Evolutionary conservation across 108 stramenopile species (phyloP).

Genomic region (Discostella stelligeroides): DNA sequence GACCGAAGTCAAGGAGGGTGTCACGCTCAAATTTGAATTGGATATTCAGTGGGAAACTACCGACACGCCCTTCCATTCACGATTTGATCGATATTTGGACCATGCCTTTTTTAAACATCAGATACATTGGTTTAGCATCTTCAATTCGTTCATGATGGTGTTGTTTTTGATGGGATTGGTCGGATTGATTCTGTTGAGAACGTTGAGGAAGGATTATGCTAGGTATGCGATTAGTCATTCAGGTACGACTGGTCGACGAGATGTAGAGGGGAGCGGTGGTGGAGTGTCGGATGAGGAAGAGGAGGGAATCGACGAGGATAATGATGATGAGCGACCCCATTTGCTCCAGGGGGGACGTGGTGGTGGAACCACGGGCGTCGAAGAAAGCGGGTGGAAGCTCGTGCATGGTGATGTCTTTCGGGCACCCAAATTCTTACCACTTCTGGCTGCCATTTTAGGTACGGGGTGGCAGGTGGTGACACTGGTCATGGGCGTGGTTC

Average conservation of each 20-base stretch:
- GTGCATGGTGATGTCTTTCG: constrained; percentile 99
- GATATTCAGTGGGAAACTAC: constrained; percentile 82
- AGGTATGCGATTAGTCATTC: constrained; percentile 79
- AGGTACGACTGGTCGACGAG: constrained; percentile 25
- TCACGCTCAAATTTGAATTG: constrained; percentile 70
- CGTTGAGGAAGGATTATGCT: constrained; percentile 95
- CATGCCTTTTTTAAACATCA: constrained; percentile 98
- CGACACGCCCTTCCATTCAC: constrained; percentile 77
- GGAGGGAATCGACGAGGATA: constrained; percentile 68
- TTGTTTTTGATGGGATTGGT: constrained; percentile 97
- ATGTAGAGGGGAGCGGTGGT: constrained; percentile 66
- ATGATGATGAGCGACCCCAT: constrained; percentile 30
- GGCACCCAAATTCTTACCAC: constrained; percentile 77
- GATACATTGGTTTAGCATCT: constrained; percentile 99
- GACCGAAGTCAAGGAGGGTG: constrained; percentile 72
- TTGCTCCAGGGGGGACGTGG: constrained; percentile 4
- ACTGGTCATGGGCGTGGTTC: constrained; percentile 89
- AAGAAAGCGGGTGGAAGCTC: constrained; percentile 98
- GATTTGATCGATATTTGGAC: constrained; percentile 95
- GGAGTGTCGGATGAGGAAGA: constrained; percentile 52
- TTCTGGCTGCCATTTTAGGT: constrained; percentile 92
- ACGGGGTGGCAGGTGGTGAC: constrained; percentile 96
- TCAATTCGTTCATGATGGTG: constrained; percentile 98
- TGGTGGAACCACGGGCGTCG: constrained; percentile 56
- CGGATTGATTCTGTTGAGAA: constrained; percentile 92